Evolutionary conservation across 164 flowering plant genomes (phyloP).

Genomic region (Berberis vulgaris): DNA sequence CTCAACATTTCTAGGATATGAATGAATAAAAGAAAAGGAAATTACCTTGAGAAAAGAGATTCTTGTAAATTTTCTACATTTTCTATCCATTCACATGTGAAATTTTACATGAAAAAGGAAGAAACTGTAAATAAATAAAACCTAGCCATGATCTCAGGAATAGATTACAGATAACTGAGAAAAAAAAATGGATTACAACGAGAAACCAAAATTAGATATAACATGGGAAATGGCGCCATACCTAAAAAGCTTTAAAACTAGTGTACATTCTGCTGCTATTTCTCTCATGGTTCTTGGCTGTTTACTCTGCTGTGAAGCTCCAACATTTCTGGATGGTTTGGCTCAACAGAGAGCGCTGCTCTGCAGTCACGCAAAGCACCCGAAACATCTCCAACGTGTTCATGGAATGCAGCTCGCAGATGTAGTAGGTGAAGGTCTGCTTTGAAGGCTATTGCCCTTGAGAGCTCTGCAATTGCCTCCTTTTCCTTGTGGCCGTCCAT

Average conservation of each 20-base stretch:
- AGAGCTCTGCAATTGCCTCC: constrained; percentile 89
- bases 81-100: constrained; percentile 5
- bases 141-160: neutral
- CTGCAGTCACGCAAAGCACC: constrained; percentile 87
- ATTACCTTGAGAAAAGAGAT: neutral
- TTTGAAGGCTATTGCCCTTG: constrained; percentile 91
- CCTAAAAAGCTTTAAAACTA: neutral
- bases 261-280: constrained; percentile 13
- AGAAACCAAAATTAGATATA: constrained; percentile 7
- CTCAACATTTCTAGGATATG: neutral
- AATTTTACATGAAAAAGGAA: constrained; percentile 1
- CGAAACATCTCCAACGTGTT: constrained; percentile 68
- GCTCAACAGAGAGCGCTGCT: constrained; percentile 94
- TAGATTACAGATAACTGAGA: constrained; percentile 8
- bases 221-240: neutral
- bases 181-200: constrained; percentile 1
- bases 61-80: constrained; percentile 6
- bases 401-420: constrained; percentile 88
- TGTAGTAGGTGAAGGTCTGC: constrained; percentile 95
- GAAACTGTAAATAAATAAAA: neutral
- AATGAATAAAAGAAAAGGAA: neutral
- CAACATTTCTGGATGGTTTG: constrained; percentile 90
- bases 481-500: constrained; percentile 92
- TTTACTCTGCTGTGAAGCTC: constrained; percentile 89
- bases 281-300: constrained; percentile 70